These are phyloP conservation scores for Barnettozyma siamensis DNA, from an alignment of 805 yeast species.

Conservation along the genomic window DNA sequence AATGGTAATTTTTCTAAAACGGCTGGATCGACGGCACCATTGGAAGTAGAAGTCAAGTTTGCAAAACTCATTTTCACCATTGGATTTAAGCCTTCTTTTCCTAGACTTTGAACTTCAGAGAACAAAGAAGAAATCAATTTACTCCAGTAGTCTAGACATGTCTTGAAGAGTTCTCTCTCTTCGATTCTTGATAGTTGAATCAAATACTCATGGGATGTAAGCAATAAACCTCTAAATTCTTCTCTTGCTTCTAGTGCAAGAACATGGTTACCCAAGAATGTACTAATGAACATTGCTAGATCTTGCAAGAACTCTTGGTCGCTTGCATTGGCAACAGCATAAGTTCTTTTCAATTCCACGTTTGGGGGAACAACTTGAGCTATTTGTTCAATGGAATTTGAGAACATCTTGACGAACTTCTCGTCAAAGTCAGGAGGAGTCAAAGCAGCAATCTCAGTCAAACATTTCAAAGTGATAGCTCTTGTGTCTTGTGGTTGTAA, in stretches of 20 bases:
- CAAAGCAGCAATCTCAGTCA: conserved; percentile 83
- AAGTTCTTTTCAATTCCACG: conserved; percentile 66
- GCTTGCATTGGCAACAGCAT: conserved; percentile 65
- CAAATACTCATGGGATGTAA: conserved; percentile 73
- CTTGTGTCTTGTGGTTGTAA: conserved; percentile 74
- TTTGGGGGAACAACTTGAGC: conserved; percentile 61
- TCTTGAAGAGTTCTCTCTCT: conserved; percentile 93
- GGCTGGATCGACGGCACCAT: conserved; percentile 86
- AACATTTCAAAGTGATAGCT: conserved; percentile 80
- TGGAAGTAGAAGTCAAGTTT: conserved; percentile 36
- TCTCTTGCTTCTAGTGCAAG: conserved; percentile 53
- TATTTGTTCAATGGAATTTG: conserved; percentile 66
- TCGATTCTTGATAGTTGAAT: conserved; percentile 84
- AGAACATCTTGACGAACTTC: conserved; percentile 65
- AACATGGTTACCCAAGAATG: conserved; percentile 75
- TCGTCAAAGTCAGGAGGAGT: conserved; percentile 47
- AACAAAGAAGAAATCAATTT: conserved; percentile 77
- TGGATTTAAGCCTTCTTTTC: conserved; percentile 67
- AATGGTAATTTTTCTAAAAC: conserved; percentile 71
- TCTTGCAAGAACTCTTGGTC: conserved; percentile 96
- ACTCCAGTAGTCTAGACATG: conserved; percentile 93
- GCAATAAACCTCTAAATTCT: conserved; percentile 48
- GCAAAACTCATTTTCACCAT: conserved; percentile 60
- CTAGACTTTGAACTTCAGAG: conserved; percentile 78
- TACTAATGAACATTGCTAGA: conserved; percentile 85